phyloP scores from a whole-genome alignment of 805 yeast genomes.

The Yarrowia alimentaria region DNA sequence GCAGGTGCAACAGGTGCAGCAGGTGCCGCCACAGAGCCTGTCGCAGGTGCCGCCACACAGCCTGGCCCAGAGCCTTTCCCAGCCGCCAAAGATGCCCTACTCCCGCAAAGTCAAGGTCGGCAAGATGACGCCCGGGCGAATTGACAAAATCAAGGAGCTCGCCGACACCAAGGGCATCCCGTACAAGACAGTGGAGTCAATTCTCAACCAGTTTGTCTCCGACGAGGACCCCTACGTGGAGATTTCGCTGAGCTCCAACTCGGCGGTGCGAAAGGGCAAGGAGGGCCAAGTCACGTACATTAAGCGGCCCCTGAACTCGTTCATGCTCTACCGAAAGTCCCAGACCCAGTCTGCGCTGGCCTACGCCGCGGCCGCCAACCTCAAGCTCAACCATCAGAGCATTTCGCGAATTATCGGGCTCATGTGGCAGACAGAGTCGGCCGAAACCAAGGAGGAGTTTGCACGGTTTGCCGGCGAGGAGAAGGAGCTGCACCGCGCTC shows the following conservation, averaged over 20 bases:
- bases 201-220: conserved; percentile 30
- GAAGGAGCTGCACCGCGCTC: conserved; percentile 44
- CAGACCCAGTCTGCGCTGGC: conserved; percentile 46
- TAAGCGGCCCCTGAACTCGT: conserved; percentile 50
- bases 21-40: not conserved
- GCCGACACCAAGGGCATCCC: conserved; percentile 37
- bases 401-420: conserved; percentile 47
- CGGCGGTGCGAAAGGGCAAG: conserved; percentile 24
- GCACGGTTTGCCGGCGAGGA: conserved; percentile 44
- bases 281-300: conserved; percentile 36
- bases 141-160: conserved; percentile 33
- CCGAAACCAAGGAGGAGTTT: conserved; percentile 43
- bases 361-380: conserved; percentile 35
- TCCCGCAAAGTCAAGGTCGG: conserved; percentile 33
- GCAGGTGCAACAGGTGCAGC: not conserved
- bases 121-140: conserved; percentile 34
- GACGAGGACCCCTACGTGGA: conserved; percentile 26
- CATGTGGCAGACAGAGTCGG: conserved; percentile 48
- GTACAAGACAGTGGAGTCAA: conserved; percentile 35
- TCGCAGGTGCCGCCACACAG: not conserved
- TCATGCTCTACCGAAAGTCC: conserved; percentile 48
- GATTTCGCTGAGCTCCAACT: conserved; percentile 13
- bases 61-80: not conserved
- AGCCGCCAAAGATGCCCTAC: conserved; percentile 4
- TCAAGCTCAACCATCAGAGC: conserved; percentile 45